phyloP scores from a whole-genome alignment of 2,329 filamentous ascomycete species.

The Sarocladium brachiariae region DNA sequence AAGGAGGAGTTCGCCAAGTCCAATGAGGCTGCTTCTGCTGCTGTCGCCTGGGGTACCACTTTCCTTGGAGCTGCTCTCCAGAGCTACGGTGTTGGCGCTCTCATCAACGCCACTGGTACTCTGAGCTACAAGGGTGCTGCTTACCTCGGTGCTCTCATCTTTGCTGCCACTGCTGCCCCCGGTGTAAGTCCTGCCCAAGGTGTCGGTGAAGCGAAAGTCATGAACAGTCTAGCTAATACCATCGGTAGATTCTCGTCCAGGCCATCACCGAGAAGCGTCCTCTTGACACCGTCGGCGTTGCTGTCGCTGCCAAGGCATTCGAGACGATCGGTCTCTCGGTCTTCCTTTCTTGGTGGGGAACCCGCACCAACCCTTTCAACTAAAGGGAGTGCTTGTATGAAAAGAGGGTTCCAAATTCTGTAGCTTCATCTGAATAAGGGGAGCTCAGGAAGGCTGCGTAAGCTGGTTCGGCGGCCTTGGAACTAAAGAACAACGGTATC shows the following conservation, averaged over 20 bases:
- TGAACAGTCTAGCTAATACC: constrained; percentile 19
- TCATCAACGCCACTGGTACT: constrained; percentile 92
- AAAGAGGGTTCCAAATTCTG: no score
- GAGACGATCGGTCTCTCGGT: constrained; percentile 89
- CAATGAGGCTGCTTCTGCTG: constrained; percentile 83
- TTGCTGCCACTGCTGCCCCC: constrained; percentile 83
- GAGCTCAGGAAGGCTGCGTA: no score
- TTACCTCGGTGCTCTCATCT: constrained; percentile 86
- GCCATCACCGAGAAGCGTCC: constrained; percentile 88
- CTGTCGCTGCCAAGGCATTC: constrained; percentile 74
- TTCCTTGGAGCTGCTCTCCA: constrained; percentile 83
- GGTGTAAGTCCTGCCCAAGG: constrained; percentile 47
- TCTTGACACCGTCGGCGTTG: constrained; percentile 81
- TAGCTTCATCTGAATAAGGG: no score
- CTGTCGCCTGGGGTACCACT: constrained; percentile 83
- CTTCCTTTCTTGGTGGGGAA: constrained; percentile 97
- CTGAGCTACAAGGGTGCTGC: constrained; percentile 95
- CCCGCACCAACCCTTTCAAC: constrained; percentile 85
- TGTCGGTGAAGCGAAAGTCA: not conserved
- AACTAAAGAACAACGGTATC: not conserved
- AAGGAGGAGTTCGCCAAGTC: constrained; percentile 96
- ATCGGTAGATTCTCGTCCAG: constrained; percentile 69
- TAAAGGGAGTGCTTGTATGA: constrained; percentile 36
- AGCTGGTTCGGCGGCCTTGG: no score
- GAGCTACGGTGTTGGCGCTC: constrained; percentile 80